Conservation (phyloP, 1,284 basidiomycete genomes). For the Salmacisia buchloeana region DNA sequence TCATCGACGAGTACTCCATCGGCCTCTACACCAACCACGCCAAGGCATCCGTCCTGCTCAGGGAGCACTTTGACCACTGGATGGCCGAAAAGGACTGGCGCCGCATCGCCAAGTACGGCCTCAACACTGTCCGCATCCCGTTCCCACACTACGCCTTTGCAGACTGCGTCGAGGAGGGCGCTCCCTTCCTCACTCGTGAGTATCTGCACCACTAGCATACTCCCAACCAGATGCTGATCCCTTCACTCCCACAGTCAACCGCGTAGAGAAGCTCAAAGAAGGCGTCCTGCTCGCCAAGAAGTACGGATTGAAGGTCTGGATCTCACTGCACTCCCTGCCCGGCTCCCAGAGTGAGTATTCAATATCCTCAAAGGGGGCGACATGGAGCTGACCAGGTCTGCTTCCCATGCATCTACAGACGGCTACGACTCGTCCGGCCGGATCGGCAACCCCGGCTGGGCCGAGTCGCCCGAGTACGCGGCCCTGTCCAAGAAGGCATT, state of each 20-base stretch:
- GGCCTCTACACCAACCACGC: constrained; percentile 8
- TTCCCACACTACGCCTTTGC: constrained; percentile 10
- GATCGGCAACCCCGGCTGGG: background rate
- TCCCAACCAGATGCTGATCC: background rate
- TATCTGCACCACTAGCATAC: no score
- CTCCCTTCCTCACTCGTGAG: background rate
- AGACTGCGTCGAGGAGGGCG: constrained; percentile 8
- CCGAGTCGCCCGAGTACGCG: background rate
- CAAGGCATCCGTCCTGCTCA: background rate
- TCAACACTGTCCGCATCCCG: constrained; percentile 16
- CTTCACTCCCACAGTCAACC: background rate
- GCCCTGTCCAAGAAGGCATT: constrained; percentile 6
- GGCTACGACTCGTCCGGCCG: constrained; percentile 7
- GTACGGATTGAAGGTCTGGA: constrained; percentile 14
- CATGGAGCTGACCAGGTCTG: background rate
- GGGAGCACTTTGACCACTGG: constrained; percentile 9
- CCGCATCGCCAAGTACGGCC: constrained; percentile 13
- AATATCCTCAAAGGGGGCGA: background rate
- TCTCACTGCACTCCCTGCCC: constrained; percentile 5
- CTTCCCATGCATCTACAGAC: background rate
- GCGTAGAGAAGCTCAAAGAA: constrained; percentile 13
- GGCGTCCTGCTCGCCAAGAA: constrained; percentile 7
- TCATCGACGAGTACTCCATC: constrained; percentile 17
- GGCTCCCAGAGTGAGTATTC: constrained; percentile 6
- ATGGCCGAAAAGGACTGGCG: constrained; percentile 14